Evolutionary conservation across 169 alveolate genomes (phyloP).

Genomic region (Plasmodium coatneyi): DNA sequence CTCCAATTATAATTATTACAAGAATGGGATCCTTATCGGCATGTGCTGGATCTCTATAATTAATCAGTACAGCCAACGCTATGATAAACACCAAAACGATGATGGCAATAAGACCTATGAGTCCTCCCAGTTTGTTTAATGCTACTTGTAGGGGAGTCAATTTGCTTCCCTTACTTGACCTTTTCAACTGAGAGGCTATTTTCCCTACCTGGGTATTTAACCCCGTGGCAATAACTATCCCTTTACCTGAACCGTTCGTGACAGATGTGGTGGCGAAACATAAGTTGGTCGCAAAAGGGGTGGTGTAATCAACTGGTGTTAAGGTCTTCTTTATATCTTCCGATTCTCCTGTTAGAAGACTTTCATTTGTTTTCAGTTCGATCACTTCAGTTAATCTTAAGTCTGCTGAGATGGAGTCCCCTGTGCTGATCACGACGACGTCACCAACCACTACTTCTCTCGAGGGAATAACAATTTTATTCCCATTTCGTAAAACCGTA

Average conservation of each 20-base stretch:
- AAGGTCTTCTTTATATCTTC: conserved; percentile 89
- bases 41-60: conserved; percentile 97
- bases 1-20: conserved; percentile 89
- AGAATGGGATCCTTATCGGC: conserved; percentile 77
- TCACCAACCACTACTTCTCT: conserved; percentile 95
- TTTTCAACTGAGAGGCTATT: conserved; percentile 93
- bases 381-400: conserved; percentile 90
- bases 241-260: conserved; percentile 93
- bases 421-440: conserved; percentile 90
- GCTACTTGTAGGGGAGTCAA: conserved; percentile 96
- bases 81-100: conserved; percentile 87
- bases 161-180: conserved; percentile 82
- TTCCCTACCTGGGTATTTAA: conserved; percentile 96
- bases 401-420: conserved; percentile 96
- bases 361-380: conserved; percentile 94
- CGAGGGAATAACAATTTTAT: conserved; percentile 85
- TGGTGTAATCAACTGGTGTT: conserved; percentile 81
- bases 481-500: conserved; percentile 89
- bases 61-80: conserved; percentile 62
- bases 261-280: conserved; percentile 95
- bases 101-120: conserved; percentile 92
- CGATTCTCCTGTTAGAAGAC: conserved; percentile 95
- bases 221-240: conserved; percentile 93
- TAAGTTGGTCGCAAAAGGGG: conserved; percentile 91
- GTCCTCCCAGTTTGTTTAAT: conserved; percentile 95